phyloP scores from a whole-genome alignment of 192 early-diverging fungal species.

The Entomortierella chlamydospora region DNA sequence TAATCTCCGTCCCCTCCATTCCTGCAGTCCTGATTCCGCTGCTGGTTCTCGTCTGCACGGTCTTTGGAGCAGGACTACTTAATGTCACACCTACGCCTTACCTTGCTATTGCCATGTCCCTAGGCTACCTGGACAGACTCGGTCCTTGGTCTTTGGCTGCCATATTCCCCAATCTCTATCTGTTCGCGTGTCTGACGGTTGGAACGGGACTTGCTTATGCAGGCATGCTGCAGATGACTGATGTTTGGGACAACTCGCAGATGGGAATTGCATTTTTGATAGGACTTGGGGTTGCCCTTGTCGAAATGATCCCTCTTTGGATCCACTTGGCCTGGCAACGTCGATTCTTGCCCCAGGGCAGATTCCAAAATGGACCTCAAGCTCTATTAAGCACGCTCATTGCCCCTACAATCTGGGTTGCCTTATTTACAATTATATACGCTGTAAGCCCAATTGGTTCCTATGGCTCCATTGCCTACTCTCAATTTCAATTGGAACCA shows the following conservation, averaged over 20 bases:
- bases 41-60: slow-evolving; percentile 29
- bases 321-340: slow-evolving; percentile 44
- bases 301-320: slow-evolving; percentile 23
- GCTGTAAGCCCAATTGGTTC: slow-evolving; percentile 43
- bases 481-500: slow-evolving; percentile 40
- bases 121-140: slow-evolving; percentile 35
- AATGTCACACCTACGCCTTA: slow-evolving; percentile 26
- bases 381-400: slow-evolving; percentile 28
- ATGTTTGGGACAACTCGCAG: slow-evolving; percentile 25
- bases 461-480: slow-evolving; percentile 42
- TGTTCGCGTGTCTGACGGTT: slow-evolving; percentile 28
- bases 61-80: slow-evolving; percentile 46
- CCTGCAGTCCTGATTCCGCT: slow-evolving; percentile 24
- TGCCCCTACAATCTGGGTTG: slow-evolving; percentile 35
- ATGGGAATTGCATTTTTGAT: slow-evolving; percentile 24
- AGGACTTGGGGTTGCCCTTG: slow-evolving; percentile 11
- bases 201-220: slow-evolving; percentile 38
- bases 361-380: slow-evolving; percentile 32
- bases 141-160: slow-evolving; percentile 35
- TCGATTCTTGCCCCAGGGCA: slow-evolving; percentile 27
- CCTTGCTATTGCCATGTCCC: slow-evolving; percentile 27
- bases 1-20: slow-evolving; percentile 37
- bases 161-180: slow-evolving; percentile 40
- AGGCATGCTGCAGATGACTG: slow-evolving; percentile 39
- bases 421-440: slow-evolving; percentile 31